Evolutionary conservation across 2,329 filamentous ascomycete genomes (phyloP).

Genomic region (Sordariomycetes sp.): DNA sequence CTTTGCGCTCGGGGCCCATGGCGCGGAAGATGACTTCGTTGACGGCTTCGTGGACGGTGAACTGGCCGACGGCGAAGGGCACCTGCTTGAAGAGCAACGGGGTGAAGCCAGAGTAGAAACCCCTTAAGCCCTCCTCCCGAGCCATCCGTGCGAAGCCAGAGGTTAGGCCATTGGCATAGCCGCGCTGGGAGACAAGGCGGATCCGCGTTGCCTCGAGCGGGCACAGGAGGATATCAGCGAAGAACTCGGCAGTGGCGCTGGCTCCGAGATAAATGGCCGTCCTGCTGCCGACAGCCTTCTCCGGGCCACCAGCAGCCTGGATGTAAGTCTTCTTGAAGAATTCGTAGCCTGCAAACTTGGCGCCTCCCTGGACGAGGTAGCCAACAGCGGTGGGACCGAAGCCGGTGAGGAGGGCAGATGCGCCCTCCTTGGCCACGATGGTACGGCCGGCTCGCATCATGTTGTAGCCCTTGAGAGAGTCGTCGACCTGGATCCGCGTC

Average conservation of each 20-base stretch:
- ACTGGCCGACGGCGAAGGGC: slow-evolving; percentile 90
- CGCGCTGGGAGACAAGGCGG: slow-evolving; percentile 73
- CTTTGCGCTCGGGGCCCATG: slow-evolving; percentile 60
- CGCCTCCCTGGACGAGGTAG: slow-evolving; percentile 82
- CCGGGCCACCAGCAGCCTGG: slow-evolving; percentile 49
- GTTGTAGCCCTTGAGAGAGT: slow-evolving; percentile 73
- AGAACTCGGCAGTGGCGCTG: slow-evolving; percentile 60
- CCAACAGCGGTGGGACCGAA: slow-evolving; percentile 79
- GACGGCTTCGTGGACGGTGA: slow-evolving; percentile 86
- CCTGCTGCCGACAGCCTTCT: slow-evolving; percentile 31
- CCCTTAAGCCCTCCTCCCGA: slow-evolving; percentile 65
- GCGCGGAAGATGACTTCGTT: slow-evolving; percentile 64
- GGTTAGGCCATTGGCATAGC: slow-evolving; percentile 64
- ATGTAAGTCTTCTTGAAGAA: slow-evolving; percentile 90
- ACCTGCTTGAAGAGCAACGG: slow-evolving; percentile 84
- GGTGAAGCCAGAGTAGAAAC: slow-evolving; percentile 88
- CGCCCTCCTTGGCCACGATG: slow-evolving; percentile 72
- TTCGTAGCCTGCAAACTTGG: slow-evolving; percentile 89
- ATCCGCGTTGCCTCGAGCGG: slow-evolving; percentile 77
- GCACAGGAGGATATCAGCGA: slow-evolving; percentile 75
- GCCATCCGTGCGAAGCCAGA: slow-evolving; percentile 68
- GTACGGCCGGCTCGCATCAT: slow-evolving; percentile 71
- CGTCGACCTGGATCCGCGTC: slow-evolving; percentile 86
- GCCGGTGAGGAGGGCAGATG: slow-evolving; percentile 70
- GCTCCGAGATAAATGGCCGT: slow-evolving; percentile 63